These are phyloP conservation scores for Fagus crenata DNA, from an alignment of 306 rosid species.

Conservation along the genomic window DNA sequence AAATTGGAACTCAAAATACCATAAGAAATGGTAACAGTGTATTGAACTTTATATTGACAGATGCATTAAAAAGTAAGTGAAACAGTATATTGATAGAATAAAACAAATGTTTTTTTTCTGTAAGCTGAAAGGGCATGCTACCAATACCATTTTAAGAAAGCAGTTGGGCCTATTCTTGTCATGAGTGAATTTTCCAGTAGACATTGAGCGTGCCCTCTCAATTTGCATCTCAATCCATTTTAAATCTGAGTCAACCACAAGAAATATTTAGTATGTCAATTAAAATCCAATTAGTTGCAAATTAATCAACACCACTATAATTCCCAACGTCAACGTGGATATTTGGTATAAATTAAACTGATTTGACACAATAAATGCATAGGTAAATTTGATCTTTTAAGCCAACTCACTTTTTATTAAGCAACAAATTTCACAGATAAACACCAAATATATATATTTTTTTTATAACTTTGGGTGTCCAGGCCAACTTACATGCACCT, in stretches of 20 bases:
- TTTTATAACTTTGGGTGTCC: too few relatives aligned
- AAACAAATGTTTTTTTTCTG: neutral
- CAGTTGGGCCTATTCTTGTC: conserved; percentile 66
- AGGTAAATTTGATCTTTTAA: too few relatives aligned
- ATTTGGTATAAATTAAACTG: neutral
- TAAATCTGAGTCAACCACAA: conserved; percentile 54
- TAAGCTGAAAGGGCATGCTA: conserved; percentile 7
- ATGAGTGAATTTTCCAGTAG: conserved; percentile 53
- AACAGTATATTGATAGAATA: conserved; percentile 2
- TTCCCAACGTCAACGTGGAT: neutral
- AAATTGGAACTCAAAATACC: neutral
- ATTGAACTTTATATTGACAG: neutral
- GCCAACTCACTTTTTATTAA: neutral
- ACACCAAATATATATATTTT: too few relatives aligned
- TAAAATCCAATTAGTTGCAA: neutral
- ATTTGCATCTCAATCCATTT: conserved; percentile 47
- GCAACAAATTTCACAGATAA: too few relatives aligned
- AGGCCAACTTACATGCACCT: too few relatives aligned
- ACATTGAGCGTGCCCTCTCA: conserved; percentile 73
- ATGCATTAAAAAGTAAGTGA: conserved; percentile 5
- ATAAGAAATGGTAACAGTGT: conserved; percentile 3
- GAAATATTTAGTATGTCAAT: conserved; percentile 4
- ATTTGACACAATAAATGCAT: neutral
- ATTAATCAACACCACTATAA: neutral
- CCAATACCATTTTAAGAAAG: conserved; percentile 80